These are phyloP conservation scores for Glarea lozoyensis DNA, from an alignment of 495 filamentous ascomycete genomes.

Conservation along the genomic window DNA sequence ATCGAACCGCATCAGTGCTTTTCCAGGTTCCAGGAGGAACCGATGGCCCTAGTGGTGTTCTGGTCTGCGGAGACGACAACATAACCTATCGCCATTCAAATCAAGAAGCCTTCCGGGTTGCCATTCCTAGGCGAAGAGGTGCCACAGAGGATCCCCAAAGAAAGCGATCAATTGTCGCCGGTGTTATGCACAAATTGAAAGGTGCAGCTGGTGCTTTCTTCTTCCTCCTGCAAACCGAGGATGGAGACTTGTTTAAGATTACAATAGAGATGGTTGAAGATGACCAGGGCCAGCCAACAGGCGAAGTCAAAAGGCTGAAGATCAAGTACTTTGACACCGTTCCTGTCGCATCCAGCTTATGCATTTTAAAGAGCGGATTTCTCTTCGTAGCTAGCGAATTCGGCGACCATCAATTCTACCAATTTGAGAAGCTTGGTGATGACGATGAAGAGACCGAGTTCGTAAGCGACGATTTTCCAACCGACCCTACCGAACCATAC, in stretches of 20 bases:
- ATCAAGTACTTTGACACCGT: conserved; percentile 99
- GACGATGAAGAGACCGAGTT: conserved; percentile 85
- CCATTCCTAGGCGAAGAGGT: conserved; percentile 78
- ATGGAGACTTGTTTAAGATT: conserved; percentile 95
- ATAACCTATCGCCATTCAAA: conserved; percentile 93
- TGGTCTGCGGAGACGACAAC: conserved; percentile 91
- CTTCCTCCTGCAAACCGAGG: conserved; percentile 89
- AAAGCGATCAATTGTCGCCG: conserved; percentile 75
- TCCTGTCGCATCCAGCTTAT: conserved; percentile 73
- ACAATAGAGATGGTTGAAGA: conserved; percentile 87
- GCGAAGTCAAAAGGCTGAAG: conserved; percentile 72
- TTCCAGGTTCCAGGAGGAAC: conserved; percentile 94
- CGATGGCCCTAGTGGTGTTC: conserved; percentile 87
- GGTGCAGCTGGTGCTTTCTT: conserved; percentile 82
- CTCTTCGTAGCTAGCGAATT: conserved; percentile 87
- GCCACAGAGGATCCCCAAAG: conserved; percentile 86
- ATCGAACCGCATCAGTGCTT: conserved; percentile 78
- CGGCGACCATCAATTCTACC: conserved; percentile 91
- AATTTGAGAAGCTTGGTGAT: conserved; percentile 96
- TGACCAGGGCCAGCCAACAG: conserved; percentile 63
- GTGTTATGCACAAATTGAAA: conserved; percentile 93
- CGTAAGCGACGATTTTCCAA: conserved; percentile 71
- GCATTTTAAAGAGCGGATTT: conserved; percentile 93
- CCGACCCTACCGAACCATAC: conserved; percentile 59
- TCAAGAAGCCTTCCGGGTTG: conserved; percentile 77